Base-by-base conservation (phyloP, 2,329 filamentous ascomycete genomes). In the Xylaria sp. region DNA sequence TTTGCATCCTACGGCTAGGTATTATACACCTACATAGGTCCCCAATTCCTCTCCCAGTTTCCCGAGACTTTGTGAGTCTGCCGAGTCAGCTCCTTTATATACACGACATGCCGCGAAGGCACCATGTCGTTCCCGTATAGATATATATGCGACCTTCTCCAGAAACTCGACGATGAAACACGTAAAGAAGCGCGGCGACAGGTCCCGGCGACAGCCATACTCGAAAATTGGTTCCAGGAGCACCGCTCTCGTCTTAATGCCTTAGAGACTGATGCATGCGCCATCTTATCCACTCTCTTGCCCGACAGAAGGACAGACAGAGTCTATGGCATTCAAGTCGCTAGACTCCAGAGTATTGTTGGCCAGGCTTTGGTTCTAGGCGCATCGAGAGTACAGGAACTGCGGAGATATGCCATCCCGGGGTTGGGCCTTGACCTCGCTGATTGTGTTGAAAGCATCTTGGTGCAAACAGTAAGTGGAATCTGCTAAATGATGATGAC, bases 221-320 rank as follows among this genome's bases (percentile, higher is more conserved):
- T 91, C 34, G 66, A 74, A 8, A 70, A 76, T 22, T 97, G 92
- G 92, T 94, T 95, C 70, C 68, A 69, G 13, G 73, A 76, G 1
- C 82, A 96, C 67, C 82, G 82, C 4, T 70, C 71, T 16, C 71
- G 72, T 1, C 78, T 96, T 16, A 74, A 86, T 65, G 75, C 78
- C 0, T 73, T 82, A 7, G 76, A 80, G 22, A 83, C 82, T 1
- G 76, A 86, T 63, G 76, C 79, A 1, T 74, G 83, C 1, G 87
- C 89, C 2, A 73, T 96, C 1, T 75, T 96, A 0, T 92, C 89
- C 1, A 86, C 87, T 2, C 72, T 97, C 0, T 80, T 95, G 0
- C 91, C 92, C 0, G 87, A 92, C 58, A 86, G 81, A 60, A 80
- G 91, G 48, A 86, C 85, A 2, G 91, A 96, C 66, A 83, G 91